Conservation (phyloP, 805 yeast species). For the Lipomyces japonicus region DNA sequence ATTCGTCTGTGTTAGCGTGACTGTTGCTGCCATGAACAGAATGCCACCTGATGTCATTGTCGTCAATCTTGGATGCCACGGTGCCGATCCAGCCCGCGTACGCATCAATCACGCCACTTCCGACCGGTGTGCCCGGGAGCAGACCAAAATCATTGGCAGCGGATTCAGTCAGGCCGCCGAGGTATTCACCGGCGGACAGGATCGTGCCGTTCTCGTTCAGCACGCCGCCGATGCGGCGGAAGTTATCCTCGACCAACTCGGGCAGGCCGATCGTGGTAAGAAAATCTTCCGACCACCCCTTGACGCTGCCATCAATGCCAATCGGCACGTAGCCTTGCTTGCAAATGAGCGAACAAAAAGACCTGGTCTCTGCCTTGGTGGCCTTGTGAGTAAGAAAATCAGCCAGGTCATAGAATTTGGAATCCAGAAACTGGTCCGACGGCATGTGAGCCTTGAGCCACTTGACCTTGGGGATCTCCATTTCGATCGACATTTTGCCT, state of each 20-base stretch:
- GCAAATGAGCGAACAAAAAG: slow-evolving; percentile 87
- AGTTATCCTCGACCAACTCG: slow-evolving; percentile 74
- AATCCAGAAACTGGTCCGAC: slow-evolving; percentile 49
- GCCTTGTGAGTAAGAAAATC: slow-evolving; percentile 91
- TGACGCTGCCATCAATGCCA: slow-evolving; percentile 79
- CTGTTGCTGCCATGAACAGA: slow-evolving; percentile 11
- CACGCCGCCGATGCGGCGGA: slow-evolving; percentile 77
- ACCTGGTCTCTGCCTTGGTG: slow-evolving; percentile 80
- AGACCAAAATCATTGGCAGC: slow-evolving; percentile 85
- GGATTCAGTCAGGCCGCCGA: slow-evolving; percentile 62
- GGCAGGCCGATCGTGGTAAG: slow-evolving; percentile 62
- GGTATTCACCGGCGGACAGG: slow-evolving; percentile 83
- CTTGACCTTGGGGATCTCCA: slow-evolving; percentile 95
- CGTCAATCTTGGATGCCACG: slow-evolving; percentile 81
- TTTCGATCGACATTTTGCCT: slow-evolving; percentile 95
- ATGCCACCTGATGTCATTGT: slow-evolving; percentile 34
- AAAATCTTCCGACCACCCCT: slow-evolving; percentile 90
- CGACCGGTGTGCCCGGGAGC: slow-evolving; percentile 74
- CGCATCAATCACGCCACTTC: slow-evolving; percentile 95
- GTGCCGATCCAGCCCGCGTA: slow-evolving; percentile 99
- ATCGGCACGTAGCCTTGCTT: slow-evolving; percentile 92
- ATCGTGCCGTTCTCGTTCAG: slow-evolving; percentile 68
- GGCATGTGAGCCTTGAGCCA: slow-evolving; percentile 91
- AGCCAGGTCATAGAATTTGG: slow-evolving; percentile 87
- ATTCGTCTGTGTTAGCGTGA: no score